A percentile compares a stretch with the other conserved stretches of the same genome.
phyloP scores from a whole-genome alignment of 2,329 filamentous ascomycete species.

The Pseudogymnoascus sp. region DNA sequence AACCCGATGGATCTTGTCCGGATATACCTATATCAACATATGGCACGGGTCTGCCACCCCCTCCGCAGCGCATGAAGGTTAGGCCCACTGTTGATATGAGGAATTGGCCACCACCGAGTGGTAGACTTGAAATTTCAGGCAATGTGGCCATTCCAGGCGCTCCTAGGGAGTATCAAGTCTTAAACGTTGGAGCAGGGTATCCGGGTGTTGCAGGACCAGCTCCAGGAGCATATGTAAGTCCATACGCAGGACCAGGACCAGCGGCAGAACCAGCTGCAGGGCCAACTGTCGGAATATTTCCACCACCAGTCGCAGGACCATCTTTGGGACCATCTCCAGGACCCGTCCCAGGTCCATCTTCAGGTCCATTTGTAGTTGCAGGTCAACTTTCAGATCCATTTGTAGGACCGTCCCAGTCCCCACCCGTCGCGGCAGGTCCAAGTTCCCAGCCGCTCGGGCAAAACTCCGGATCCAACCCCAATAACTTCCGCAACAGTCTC shows the following conservation, averaged over 20 bases:
- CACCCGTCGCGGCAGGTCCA: neutral
- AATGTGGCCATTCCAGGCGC: neutral
- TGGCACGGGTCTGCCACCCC: neutral
- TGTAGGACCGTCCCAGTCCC: neutral
- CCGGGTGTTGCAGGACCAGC: neutral
- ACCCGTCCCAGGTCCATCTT: no score
- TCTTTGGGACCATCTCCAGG: neutral
- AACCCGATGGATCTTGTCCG: neutral
- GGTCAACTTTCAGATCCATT: neutral
- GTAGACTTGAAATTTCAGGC: neutral
- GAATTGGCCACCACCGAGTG: neutral
- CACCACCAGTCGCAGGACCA: neutral
- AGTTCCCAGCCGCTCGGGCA: neutral
- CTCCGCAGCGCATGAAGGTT: neutral
- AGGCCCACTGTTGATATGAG: neutral
- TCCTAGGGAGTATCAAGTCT: neutral
- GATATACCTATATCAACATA: neutral
- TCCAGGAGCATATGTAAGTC: neutral
- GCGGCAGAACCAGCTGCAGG: no score
- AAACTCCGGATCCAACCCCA: neutral
- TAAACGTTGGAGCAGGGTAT: neutral
- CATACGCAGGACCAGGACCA: no score
- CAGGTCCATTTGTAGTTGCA: neutral
- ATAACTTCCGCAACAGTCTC: neutral
- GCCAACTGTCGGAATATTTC: no score